Percentiles rank a stretch among this genome's conserved stretches.
phyloP scores from a whole-genome alignment of 2,329 filamentous ascomycete genomes.

The Venturia pyrina region DNA sequence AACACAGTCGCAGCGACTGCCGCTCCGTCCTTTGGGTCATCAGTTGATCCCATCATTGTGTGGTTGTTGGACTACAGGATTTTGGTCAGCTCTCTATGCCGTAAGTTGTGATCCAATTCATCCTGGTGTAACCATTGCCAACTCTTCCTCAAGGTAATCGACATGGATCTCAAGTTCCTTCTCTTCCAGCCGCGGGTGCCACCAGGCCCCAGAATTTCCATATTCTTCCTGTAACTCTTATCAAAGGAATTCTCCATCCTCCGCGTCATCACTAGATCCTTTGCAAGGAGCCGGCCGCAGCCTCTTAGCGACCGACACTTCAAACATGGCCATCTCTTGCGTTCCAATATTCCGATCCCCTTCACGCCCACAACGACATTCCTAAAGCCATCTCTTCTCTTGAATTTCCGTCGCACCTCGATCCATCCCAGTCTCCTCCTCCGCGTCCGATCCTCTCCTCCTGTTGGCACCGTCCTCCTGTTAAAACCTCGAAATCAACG shows the following conservation, averaged over 20 bases:
- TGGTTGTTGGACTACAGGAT: constrained; percentile 45
- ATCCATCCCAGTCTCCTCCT: background rate
- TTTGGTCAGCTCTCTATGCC: background rate
- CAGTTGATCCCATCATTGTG: constrained; percentile 66
- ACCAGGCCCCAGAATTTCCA: background rate
- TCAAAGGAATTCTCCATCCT: background rate
- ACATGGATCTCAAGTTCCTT: background rate
- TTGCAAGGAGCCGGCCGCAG: background rate
- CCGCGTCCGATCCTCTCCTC: background rate
- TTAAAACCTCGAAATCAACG: constrained; percentile 20
- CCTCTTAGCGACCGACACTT: background rate
- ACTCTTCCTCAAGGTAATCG: background rate
- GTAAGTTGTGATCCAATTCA: background rate
- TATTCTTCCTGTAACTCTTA: background rate
- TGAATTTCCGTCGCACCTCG: background rate
- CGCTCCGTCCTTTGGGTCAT: constrained; percentile 59
- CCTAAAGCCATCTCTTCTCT: background rate
- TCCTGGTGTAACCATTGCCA: background rate
- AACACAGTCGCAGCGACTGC: constrained; percentile 81
- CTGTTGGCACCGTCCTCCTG: background rate
- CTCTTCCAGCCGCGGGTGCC: background rate
- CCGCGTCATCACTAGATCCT: background rate
- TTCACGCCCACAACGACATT: background rate
- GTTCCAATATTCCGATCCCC: background rate
- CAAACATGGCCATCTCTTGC: background rate